These are phyloP conservation scores for Ceratocystis huliohia DNA, from an alignment of 2,329 filamentous ascomycete genomes.

Conservation along the genomic window DNA sequence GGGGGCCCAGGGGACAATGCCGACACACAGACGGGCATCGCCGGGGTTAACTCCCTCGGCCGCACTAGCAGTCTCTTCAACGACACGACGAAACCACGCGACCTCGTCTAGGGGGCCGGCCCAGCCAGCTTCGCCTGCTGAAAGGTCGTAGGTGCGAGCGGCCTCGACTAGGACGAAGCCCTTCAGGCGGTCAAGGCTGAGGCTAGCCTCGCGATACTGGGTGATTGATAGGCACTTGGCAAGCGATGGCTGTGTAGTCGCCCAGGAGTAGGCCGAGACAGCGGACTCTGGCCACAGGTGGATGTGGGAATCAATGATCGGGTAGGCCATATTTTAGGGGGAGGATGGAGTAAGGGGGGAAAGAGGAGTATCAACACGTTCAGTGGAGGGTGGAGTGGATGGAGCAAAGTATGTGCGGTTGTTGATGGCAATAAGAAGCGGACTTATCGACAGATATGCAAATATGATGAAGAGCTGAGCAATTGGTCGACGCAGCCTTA, in stretches of 20 bases:
- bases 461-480: no score
- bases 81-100: constrained; percentile 52
- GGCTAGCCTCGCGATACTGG: constrained; percentile 45
- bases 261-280: constrained; percentile 56
- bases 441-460: no score
- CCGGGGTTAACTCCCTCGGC: constrained; percentile 45
- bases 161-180: constrained; percentile 78
- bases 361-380: neutral
- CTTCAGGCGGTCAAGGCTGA: constrained; percentile 34
- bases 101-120: constrained; percentile 59
- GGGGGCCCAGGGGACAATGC: constrained; percentile 76
- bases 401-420: no score
- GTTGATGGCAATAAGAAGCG: no score
- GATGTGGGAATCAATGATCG: constrained; percentile 80
- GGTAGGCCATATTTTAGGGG: constrained; percentile 30
- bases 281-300: constrained; percentile 70
- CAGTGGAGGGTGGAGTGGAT: no score
- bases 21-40: constrained; percentile 46
- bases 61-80: constrained; percentile 42
- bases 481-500: no score
- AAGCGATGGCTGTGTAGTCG: constrained; percentile 45
- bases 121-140: constrained; percentile 42
- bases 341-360: neutral
- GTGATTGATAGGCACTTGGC: constrained; percentile 50
- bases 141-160: constrained; percentile 54